Base-by-base conservation (phyloP, 345 rosid species). In the Populus alba region DNA sequence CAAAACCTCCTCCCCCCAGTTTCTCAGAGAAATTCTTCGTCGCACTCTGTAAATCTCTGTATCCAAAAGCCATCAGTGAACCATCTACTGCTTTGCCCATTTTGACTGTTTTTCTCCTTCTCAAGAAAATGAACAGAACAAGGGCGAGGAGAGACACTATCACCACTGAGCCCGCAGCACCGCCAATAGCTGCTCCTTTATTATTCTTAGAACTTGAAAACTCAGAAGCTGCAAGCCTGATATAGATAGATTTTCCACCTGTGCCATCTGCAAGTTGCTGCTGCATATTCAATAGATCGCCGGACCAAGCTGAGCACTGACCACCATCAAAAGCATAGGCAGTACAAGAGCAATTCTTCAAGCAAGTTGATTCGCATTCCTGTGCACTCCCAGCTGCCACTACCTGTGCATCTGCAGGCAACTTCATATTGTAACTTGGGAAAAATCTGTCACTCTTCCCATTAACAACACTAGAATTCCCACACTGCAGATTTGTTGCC, bases 1-100 rank as follows among this genome's bases (percentile, higher is more conserved):
- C 96, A 20, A 94, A 94, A 47, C 97, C 94, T 81, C 96, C 97
- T 77, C 92, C 97, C 15, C 97, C 97, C 77, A 91, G 59, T 78
- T 87, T 92, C 55, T 91, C 89, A 0, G 94, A 90, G 88, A 94
- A 94, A 77, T 90, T 94, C 83, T 87, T 94, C 0, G 97, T 91
- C 4, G 94, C 94, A 33, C 13, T 81, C 51, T 89, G 93, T 73
- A 94, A 71, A 74, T 95, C 91, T 83, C 87, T 81, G 77, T 91
- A 91, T 25, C 80, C 86, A 81, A 87, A 95, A 20, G 97, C 92
- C 79, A 87, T 47, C 76, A 95, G 81, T 16, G 95, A 82, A 72
- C 97, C 97, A 65, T 92, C 95, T 66, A 77, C 84, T 0, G 73
- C 76, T 80, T 75, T 86, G 71, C 81, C 81, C 63, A 68, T 67